phyloP scores from a whole-genome alignment of 768 basidiomycete genomes.

The Tricholoma terreum region DNA sequence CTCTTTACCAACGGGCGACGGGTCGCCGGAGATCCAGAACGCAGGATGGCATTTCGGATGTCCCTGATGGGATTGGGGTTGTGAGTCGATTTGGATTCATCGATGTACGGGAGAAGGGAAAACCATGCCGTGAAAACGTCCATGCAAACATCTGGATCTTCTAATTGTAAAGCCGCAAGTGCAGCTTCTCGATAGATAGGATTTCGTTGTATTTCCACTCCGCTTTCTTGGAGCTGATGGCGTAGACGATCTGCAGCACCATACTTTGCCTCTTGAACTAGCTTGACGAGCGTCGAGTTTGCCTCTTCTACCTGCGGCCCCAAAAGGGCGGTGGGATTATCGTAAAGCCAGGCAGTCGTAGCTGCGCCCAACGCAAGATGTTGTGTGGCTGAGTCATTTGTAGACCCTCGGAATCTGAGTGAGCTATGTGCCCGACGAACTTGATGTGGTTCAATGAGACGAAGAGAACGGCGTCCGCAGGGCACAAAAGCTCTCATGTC shows the following conservation, averaged over 20 bases:
- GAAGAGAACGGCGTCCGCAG: not conserved
- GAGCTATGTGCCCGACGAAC: not conserved
- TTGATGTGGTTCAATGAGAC: not conserved
- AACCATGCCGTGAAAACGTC: conserved; percentile 15
- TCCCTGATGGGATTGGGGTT: conserved; percentile 4
- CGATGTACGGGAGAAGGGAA: conserved; percentile 15
- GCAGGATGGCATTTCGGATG: conserved; percentile 13
- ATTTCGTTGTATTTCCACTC: conserved; percentile 11
- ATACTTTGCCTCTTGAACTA: conserved; percentile 13
- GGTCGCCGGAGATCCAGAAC: conserved; percentile 11
- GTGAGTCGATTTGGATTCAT: not conserved
- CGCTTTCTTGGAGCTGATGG: conserved; percentile 7
- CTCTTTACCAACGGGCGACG: conserved; percentile 11
- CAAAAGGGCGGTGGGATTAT: not conserved
- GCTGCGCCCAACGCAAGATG: conserved; percentile 7
- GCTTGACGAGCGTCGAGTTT: conserved; percentile 9
- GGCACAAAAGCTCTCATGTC: conserved; percentile 7
- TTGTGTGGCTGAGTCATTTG: conserved; percentile 8
- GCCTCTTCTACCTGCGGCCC: not conserved
- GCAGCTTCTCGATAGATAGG: conserved; percentile 17
- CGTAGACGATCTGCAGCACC: conserved; percentile 19
- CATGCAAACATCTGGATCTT: conserved; percentile 3
- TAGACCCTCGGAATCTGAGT: not conserved
- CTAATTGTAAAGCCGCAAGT: conserved; percentile 12
- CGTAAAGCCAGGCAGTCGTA: conserved; percentile 8